A percentile compares a stretch with the other conserved stretches of the same genome.
Evolutionary conservation across 352 stramenopile genomes (phyloP).

Genomic region (Albugo candida): DNA sequence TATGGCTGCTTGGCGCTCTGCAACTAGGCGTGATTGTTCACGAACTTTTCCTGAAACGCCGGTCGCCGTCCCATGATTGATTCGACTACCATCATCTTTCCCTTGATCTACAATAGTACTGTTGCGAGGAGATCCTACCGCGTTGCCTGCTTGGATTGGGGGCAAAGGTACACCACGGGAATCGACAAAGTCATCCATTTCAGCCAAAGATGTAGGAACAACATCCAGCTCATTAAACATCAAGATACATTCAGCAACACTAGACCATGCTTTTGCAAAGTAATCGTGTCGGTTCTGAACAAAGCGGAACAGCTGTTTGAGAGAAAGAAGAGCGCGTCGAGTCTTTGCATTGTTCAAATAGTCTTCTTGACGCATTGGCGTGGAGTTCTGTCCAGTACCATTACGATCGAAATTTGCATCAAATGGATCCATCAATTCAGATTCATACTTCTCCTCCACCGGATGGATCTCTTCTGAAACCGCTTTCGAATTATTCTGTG

Average conservation of each 20-base stretch:
- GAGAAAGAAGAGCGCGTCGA: slow-evolving; percentile 41
- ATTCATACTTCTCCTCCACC: neutral
- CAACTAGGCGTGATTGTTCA: slow-evolving; percentile 54
- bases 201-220: slow-evolving; percentile 62
- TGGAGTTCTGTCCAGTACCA: neutral
- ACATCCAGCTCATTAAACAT: slow-evolving; percentile 81
- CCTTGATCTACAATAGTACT: slow-evolving; percentile 13
- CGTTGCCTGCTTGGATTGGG: slow-evolving; percentile 30
- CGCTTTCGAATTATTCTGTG: too few relatives aligned
- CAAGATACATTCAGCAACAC: slow-evolving; percentile 64
- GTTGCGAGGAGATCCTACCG: slow-evolving; percentile 4
- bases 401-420: neutral
- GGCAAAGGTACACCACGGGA: slow-evolving; percentile 57
- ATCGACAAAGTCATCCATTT: slow-evolving; percentile 80
- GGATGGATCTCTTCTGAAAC: neutral
- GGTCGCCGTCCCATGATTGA: slow-evolving; percentile 10
- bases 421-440: too few relatives aligned
- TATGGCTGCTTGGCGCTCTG: slow-evolving; percentile 62
- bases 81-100: neutral
- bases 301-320: slow-evolving; percentile 73
- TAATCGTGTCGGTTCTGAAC: slow-evolving; percentile 59
- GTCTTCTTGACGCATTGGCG: slow-evolving; percentile 29
- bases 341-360: slow-evolving; percentile 48
- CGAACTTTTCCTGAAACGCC: slow-evolving; percentile 56
- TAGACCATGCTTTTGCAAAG: slow-evolving; percentile 63